Percentiles rank a stretch among this genome's conserved stretches.
Conservation (phyloP, 2,329 filamentous ascomycete species). For the Mollisia scopiformis region DNA sequence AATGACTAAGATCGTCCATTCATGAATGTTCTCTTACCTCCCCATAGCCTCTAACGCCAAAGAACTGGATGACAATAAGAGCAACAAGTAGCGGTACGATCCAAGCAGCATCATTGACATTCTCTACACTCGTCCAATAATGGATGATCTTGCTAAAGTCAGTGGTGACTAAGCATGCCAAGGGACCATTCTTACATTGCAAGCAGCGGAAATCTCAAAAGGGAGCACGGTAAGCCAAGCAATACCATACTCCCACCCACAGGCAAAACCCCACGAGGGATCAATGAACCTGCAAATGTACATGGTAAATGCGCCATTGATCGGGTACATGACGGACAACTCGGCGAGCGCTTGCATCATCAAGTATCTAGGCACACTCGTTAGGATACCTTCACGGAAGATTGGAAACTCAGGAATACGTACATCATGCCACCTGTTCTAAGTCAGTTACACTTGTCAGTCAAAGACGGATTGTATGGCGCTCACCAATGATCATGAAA, state of each 20-base stretch:
- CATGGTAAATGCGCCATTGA: slow-evolving; percentile 85
- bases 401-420: background rate
- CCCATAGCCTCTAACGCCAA: slow-evolving; percentile 8
- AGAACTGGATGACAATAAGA: slow-evolving; percentile 81
- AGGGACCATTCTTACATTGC: slow-evolving; percentile 78
- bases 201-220: slow-evolving; percentile 82
- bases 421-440: slow-evolving; percentile 84
- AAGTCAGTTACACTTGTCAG: slow-evolving; percentile 43
- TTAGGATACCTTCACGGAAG: background rate
- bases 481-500: slow-evolving; percentile 54
- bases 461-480: slow-evolving; percentile 60
- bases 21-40: background rate
- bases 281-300: slow-evolving; percentile 93
- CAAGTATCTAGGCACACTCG: slow-evolving; percentile 18
- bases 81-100: slow-evolving; percentile 76
- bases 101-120: slow-evolving; percentile 61
- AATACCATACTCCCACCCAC: slow-evolving; percentile 78
- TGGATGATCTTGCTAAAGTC: slow-evolving; percentile 54
- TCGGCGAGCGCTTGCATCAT: slow-evolving; percentile 89
- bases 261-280: slow-evolving; percentile 88
- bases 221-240: slow-evolving; percentile 78
- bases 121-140: slow-evolving; percentile 43
- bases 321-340: slow-evolving; percentile 83
- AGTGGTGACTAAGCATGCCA: slow-evolving; percentile 52
- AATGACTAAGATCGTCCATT: background rate